Evolutionary conservation across 106 monocot species (phyloP).

Genomic region (Hemerocallis citrina): DNA sequence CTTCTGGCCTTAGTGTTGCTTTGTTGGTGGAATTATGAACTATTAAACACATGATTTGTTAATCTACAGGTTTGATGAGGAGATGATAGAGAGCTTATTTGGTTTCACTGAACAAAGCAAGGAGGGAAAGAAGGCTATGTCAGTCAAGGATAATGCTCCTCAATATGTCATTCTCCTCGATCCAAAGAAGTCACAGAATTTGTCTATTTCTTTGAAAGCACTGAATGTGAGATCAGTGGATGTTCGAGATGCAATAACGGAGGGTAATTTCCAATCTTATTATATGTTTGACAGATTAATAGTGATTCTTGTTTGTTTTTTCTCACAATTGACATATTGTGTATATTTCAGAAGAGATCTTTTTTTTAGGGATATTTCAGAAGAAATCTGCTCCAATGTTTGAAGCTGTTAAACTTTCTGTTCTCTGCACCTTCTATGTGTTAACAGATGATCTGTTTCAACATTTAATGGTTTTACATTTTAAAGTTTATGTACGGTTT

Average conservation of each 20-base stretch:
- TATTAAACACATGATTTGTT: background rate
- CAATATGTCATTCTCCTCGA: slow-evolving; percentile 39
- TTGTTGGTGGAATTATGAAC: background rate
- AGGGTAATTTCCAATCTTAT: slow-evolving; percentile 30
- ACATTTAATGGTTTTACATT: too few species aligned
- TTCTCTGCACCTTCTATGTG: too few species aligned
- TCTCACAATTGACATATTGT: too few species aligned
- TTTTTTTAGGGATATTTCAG: too few species aligned
- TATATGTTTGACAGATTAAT: too few species aligned
- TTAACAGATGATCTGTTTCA: too few species aligned
- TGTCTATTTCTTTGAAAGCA: slow-evolving; percentile 52
- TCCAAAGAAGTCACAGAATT: slow-evolving; percentile 51
- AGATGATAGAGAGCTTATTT: slow-evolving; percentile 59
- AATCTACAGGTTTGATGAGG: slow-evolving; percentile 49
- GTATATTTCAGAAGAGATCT: too few species aligned
- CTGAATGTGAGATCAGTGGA: slow-evolving; percentile 41
- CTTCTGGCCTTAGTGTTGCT: too few species aligned
- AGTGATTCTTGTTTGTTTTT: too few species aligned
- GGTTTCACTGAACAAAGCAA: slow-evolving; percentile 32
- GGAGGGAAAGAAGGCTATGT: slow-evolving; percentile 16
- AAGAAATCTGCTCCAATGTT: too few species aligned
- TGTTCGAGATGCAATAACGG: slow-evolving; percentile 54
- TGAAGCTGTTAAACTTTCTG: too few species aligned
- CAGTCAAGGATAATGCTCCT: slow-evolving; percentile 10
- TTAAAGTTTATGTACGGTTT: too few species aligned